Conservation (phyloP, 83 land plant species). For the Isoetes engelmannii region DNA sequence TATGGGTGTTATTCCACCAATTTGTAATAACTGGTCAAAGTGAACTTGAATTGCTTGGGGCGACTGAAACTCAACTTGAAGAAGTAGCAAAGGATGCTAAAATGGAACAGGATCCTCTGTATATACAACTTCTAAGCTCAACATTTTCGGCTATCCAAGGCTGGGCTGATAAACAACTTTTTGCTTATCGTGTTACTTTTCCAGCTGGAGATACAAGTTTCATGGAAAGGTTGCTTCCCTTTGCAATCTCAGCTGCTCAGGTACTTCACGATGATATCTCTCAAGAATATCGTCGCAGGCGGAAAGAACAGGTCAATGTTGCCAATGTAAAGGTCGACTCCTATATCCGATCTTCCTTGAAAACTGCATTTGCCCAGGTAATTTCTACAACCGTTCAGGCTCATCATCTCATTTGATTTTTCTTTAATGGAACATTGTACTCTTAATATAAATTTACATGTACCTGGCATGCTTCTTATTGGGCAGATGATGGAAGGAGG, state of each 20-base stretch:
- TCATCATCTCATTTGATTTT: neutral
- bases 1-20: constrained; percentile 74
- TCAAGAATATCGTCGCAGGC: constrained; percentile 58
- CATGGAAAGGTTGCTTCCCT: constrained; percentile 66
- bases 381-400: neutral
- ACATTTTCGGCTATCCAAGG: constrained; percentile 59
- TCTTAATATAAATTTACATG: neutral
- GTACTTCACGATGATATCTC: constrained; percentile 72
- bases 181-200: constrained; percentile 91
- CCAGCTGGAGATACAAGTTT: constrained; percentile 46
- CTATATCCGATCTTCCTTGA: constrained; percentile 77
- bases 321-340: constrained; percentile 68
- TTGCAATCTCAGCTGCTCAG: constrained; percentile 65
- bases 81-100: constrained; percentile 88
- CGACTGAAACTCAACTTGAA: constrained; percentile 55
- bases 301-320: constrained; percentile 68
- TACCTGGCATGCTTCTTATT: constrained; percentile 22
- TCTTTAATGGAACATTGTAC: neutral
- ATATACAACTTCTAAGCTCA: constrained; percentile 56
- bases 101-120: constrained; percentile 50
- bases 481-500: constrained; percentile 90
- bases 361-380: constrained; percentile 92
- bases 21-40: constrained; percentile 74
- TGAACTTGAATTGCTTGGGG: constrained; percentile 60
- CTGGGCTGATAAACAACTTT: constrained; percentile 86